A percentile compares a stretch with the other conserved stretches of the same genome.
Conservation (phyloP, 1,284 basidiomycete species). For the Leucoagaricus sp. region DNA sequence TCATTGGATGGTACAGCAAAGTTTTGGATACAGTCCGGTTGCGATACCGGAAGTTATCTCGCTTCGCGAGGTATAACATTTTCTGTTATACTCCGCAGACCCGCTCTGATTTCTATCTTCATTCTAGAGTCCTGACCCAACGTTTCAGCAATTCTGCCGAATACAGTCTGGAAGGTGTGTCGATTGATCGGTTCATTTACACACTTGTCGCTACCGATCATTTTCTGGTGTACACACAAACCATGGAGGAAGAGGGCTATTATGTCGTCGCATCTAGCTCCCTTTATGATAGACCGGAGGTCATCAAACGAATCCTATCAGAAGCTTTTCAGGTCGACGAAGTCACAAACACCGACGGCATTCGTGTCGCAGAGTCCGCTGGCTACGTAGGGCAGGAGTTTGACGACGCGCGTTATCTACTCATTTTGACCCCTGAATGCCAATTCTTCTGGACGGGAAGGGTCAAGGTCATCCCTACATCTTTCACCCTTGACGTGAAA, state of each 20-base stretch:
- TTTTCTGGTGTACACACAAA: conserved; percentile 92
- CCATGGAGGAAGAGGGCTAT: conserved; percentile 89
- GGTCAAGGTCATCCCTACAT: conserved; percentile 74
- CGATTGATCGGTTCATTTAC: conserved; percentile 81
- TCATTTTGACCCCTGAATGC: conserved; percentile 85
- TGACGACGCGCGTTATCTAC: conserved; percentile 71
- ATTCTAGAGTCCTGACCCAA: conserved; percentile 72
- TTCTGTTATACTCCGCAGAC: neutral
- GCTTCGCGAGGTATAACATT: conserved; percentile 77
- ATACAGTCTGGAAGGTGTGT: conserved; percentile 83
- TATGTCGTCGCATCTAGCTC: conserved; percentile 89
- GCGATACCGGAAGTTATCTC: conserved; percentile 91
- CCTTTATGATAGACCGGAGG: conserved; percentile 83
- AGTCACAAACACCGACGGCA: conserved; percentile 55
- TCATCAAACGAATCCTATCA: conserved; percentile 80
- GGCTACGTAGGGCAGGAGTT: conserved; percentile 48
- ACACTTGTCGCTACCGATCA: conserved; percentile 87
- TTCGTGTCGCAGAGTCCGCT: conserved; percentile 31
- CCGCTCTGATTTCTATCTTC: conserved; percentile 10
- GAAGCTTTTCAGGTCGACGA: conserved; percentile 84
- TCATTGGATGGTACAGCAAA: conserved; percentile 89
- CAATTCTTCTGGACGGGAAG: conserved; percentile 95
- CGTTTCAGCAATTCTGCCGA: conserved; percentile 96
- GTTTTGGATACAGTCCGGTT: conserved; percentile 93
- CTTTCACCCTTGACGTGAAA: conserved; percentile 78